phyloP scores from a whole-genome alignment of 2,329 filamentous ascomycete species.

The Penicillium vulpinum region DNA sequence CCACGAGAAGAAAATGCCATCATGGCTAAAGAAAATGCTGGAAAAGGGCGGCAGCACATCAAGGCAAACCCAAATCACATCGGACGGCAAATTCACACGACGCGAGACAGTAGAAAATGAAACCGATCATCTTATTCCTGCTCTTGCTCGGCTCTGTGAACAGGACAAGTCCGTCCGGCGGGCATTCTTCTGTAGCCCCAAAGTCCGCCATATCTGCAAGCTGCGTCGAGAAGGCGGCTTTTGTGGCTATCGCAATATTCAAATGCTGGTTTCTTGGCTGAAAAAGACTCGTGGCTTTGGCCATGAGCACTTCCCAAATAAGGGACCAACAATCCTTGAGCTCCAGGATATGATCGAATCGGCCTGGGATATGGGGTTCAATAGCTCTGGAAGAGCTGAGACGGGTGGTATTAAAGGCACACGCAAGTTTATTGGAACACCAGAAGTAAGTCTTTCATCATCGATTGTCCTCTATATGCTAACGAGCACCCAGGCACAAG shows the following conservation, averaged over 20 bases:
- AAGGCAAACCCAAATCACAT: constrained; percentile 52
- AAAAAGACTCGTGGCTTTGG: constrained; percentile 60
- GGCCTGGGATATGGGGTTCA: constrained; percentile 86
- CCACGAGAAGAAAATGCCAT: constrained; percentile 72
- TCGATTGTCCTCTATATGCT: not conserved
- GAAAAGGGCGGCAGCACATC: constrained; percentile 59
- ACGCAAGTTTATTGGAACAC: constrained; percentile 91
- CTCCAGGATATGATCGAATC: constrained; percentile 84
- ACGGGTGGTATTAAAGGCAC: constrained; percentile 87
- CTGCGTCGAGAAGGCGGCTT: constrained; percentile 82
- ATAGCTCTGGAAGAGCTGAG: constrained; percentile 70
- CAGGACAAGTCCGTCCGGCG: constrained; percentile 64
- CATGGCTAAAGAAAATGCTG: constrained; percentile 64
- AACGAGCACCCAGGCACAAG: constrained; percentile 62
- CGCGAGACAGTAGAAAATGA: constrained; percentile 51
- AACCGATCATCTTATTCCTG: constrained; percentile 58
- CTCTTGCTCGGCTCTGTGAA: constrained; percentile 63
- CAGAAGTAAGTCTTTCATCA: constrained; percentile 62
- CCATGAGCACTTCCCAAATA: constrained; percentile 58
- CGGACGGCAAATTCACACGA: constrained; percentile 46
- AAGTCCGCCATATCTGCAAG: constrained; percentile 78
- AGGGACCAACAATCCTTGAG: constrained; percentile 72
- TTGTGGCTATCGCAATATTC: constrained; percentile 93
- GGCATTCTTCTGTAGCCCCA: constrained; percentile 77
- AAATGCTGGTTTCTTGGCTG: constrained; percentile 83